Percentiles rank a stretch among this genome's conserved stretches.
phyloP scores from a whole-genome alignment of 2,329 filamentous ascomycete species.

The Nannizziopsis arthrosporioides region DNA sequence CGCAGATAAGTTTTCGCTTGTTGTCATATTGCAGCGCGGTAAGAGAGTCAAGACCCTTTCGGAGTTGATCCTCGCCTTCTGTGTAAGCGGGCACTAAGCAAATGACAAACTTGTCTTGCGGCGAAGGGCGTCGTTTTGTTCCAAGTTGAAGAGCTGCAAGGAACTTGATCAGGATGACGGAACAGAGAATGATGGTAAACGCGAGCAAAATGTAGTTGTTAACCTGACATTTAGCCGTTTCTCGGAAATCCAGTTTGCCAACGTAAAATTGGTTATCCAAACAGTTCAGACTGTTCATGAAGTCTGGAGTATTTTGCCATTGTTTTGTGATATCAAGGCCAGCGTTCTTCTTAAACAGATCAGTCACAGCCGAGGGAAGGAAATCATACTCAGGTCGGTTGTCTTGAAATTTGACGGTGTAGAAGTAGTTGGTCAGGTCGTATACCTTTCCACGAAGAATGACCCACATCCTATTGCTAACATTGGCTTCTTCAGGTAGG shows the following conservation, averaged over 20 bases:
- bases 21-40: constrained; percentile 95
- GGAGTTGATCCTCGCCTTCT: constrained; percentile 87
- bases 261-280: constrained; percentile 73
- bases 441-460: constrained; percentile 66
- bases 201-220: constrained; percentile 85
- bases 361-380: constrained; percentile 55
- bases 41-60: constrained; percentile 86
- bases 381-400: constrained; percentile 53
- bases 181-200: constrained; percentile 72
- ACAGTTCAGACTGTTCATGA: constrained; percentile 62
- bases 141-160: constrained; percentile 85
- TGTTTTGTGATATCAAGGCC: constrained; percentile 64
- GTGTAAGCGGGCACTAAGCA: constrained; percentile 97
- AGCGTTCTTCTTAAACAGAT: constrained; percentile 60
- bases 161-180: constrained; percentile 78
- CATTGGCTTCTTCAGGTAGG: constrained; percentile 54
- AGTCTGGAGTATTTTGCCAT: constrained; percentile 44
- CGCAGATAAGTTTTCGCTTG: constrained; percentile 90
- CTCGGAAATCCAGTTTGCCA: constrained; percentile 74
- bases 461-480: constrained; percentile 64
- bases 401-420: constrained; percentile 53
- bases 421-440: constrained; percentile 84
- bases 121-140: constrained; percentile 74
- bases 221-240: constrained; percentile 62
- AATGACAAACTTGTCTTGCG: constrained; percentile 97